phyloP scores from a whole-genome alignment of 495 filamentous ascomycete genomes.

The Podospora pseudopauciseta region DNA sequence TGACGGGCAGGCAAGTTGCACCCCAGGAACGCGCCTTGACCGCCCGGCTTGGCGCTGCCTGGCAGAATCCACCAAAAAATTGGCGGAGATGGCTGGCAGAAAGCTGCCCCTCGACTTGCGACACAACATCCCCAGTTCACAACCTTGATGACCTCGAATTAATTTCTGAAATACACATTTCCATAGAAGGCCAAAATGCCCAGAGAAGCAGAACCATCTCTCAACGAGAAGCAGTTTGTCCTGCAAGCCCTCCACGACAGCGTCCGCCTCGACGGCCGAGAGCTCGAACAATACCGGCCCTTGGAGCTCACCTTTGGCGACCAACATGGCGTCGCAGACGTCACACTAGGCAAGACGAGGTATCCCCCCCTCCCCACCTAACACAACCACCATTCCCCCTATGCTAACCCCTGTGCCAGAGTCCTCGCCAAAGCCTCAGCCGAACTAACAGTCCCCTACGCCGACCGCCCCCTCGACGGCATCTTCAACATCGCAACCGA shows the following conservation, averaged over 20 bases:
- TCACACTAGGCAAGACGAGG: slow-evolving; percentile 88
- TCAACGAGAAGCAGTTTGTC: slow-evolving; percentile 73
- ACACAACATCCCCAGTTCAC: slow-evolving; percentile 18
- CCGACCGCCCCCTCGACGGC: slow-evolving; percentile 90
- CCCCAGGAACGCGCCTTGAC: slow-evolving; percentile 13
- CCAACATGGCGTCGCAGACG: slow-evolving; percentile 87
- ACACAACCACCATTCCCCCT: background rate
- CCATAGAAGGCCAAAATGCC: slow-evolving; percentile 58
- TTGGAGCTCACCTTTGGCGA: slow-evolving; percentile 79
- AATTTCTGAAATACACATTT: slow-evolving; percentile 10
- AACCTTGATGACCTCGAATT: slow-evolving; percentile 7
- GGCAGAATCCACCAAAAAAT: slow-evolving; percentile 29
- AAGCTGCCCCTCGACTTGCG: slow-evolving; percentile 21
- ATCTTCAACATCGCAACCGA: slow-evolving; percentile 89
- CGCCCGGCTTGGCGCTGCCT: slow-evolving; percentile 13
- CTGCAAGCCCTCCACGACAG: slow-evolving; percentile 70
- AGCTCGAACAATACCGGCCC: slow-evolving; percentile 70
- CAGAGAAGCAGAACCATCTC: slow-evolving; percentile 79
- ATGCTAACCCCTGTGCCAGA: slow-evolving; percentile 43
- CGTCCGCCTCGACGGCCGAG: slow-evolving; percentile 77
- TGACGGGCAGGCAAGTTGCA: slow-evolving; percentile 1
- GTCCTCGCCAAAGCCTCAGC: slow-evolving; percentile 82
- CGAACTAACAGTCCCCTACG: slow-evolving; percentile 75
- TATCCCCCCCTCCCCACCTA: slow-evolving; percentile 30
- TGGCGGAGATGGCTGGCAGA: slow-evolving; percentile 33